Base-by-base conservation (phyloP, 768 basidiomycete genomes). In the Mycena vulgaris region DNA sequence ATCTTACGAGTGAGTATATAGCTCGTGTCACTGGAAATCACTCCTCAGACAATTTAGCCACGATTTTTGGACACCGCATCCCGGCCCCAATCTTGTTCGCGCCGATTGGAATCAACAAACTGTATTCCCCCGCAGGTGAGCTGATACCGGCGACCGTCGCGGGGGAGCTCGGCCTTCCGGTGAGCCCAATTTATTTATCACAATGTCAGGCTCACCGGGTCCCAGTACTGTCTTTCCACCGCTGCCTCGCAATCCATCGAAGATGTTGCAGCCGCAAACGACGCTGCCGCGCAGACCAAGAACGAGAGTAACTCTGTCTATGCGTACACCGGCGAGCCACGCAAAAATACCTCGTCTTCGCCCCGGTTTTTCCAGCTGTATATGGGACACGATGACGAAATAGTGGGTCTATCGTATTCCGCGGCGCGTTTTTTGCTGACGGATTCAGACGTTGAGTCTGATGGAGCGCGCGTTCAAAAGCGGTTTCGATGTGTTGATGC, bases 311-410 rank as follows among this genome's bases (percentile, higher is more conserved):
- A 83, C 66, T 73, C 75, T 25, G 80, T 83, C 25, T 79, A 82
- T 59, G 62, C 70, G 28, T 83, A 83, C 61, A 66, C 66, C 23
- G 82, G 82, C 33, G 74, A 78, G 23, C 81, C 80, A 19, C 74
- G 79, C 56, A 79, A 81, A 16, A 78, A 80, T 35, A 28, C 28
- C 6, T 68, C 59, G 42, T 39, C 58, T 37, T 79, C 81, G 25
- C 84, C 85, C 2, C 80, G 86, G n/a, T 88, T 87, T 73, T 89
- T 86, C 81, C 88, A 88, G 78, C 77, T 89, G 21, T 89, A 89
- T 71, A 86, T 86, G 83, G 85, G 86, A 1, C 87, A 87, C 66
- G 86, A 88, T 64, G 87, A 87, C 53, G 87, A 88, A 31, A 72
- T 88, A 28, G 84, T 84, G 42, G 59, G 81, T 71, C 25, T 21